phyloP scores from a whole-genome alignment of 352 stramenopile genomes.

The Blastocystis sp. region DNA sequence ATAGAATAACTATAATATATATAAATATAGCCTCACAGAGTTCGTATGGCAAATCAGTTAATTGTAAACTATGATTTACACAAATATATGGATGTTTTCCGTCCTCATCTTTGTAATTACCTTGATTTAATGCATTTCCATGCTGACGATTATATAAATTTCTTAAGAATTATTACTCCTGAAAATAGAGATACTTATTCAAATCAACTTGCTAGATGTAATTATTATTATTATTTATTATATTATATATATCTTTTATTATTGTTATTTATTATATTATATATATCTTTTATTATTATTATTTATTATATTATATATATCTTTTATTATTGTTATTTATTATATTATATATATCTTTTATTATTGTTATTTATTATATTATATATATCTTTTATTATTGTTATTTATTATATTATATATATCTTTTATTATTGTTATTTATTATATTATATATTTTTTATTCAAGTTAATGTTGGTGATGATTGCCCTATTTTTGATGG shows the following conservation, averaged over 20 bases:
- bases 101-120: slow-evolving; percentile 76
- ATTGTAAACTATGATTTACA: slow-evolving; percentile 97
- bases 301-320: background rate
- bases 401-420: no score
- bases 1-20: slow-evolving; percentile 3
- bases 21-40: slow-evolving; percentile 67
- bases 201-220: slow-evolving; percentile 44
- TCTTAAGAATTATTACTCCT: slow-evolving; percentile 81
- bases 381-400: no score
- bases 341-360: background rate
- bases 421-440: slow-evolving; percentile 8
- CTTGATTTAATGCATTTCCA: slow-evolving; percentile 94
- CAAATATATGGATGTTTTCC: slow-evolving; percentile 93
- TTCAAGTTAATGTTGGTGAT: slow-evolving; percentile 82
- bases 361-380: background rate
- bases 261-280: slow-evolving; percentile 7
- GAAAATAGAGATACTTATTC: slow-evolving; percentile 81
- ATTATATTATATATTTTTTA: slow-evolving; percentile 10
- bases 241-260: no score
- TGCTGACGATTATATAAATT: slow-evolving; percentile 99
- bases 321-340: background rate
- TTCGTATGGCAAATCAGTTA: slow-evolving; percentile 97
- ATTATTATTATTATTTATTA: no score
- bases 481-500: slow-evolving; percentile 98
- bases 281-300: background rate